Evolutionary conservation across 306 rosid genomes (phyloP).

Genomic region (Rosa rugosa): DNA sequence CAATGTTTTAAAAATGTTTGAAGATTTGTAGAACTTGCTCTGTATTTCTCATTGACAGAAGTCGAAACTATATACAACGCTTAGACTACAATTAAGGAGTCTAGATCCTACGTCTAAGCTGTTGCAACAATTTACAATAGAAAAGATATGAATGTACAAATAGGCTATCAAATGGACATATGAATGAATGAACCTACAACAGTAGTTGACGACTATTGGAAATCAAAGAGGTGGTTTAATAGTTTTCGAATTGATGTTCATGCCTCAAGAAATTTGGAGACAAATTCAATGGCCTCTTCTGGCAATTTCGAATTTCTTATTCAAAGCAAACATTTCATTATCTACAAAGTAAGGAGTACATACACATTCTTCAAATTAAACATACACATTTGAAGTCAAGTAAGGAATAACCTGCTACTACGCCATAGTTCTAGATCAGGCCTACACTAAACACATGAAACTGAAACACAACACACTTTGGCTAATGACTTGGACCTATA

Average conservation of each 20-base stretch:
- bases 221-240: too few relatives aligned
- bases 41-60: too few relatives aligned
- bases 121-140: background rate
- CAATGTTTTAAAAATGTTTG: too few relatives aligned
- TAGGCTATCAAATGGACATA: background rate
- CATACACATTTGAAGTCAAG: background rate
- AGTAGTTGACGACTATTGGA: too few relatives aligned
- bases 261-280: background rate
- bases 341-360: too few relatives aligned
- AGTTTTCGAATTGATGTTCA: background rate
- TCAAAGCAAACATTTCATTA: background rate
- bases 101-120: too few relatives aligned
- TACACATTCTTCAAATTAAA: background rate
- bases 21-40: too few relatives aligned
- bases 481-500: slow-evolving; percentile 56
- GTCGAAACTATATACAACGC: too few relatives aligned
- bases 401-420: background rate
- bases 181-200: too few relatives aligned
- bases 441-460: background rate
- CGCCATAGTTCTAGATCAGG: background rate
- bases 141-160: too few relatives aligned
- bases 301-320: background rate
- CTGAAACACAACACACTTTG: background rate
- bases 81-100: too few relatives aligned
- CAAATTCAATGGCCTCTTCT: background rate